These are phyloP conservation scores for Lentinula novae-zelandiae DNA, from an alignment of 1,284 basidiomycete genomes.

Conservation along the genomic window DNA sequence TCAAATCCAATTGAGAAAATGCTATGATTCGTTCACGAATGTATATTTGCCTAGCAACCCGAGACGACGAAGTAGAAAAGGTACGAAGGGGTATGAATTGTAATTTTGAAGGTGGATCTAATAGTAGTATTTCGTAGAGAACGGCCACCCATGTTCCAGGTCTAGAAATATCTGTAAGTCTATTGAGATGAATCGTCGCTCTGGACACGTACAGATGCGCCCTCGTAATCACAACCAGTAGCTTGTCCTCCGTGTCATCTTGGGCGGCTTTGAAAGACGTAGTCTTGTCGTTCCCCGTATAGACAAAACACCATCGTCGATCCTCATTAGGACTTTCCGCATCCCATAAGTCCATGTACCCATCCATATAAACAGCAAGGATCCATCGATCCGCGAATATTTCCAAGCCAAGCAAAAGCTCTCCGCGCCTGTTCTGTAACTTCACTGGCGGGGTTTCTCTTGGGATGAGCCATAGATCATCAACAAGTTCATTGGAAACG, in stretches of 20 bases:
- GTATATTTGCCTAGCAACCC: slow-evolving; percentile 33
- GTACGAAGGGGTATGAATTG: slow-evolving; percentile 14
- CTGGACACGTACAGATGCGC: background rate
- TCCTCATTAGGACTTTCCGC: slow-evolving; percentile 9
- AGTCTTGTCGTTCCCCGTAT: slow-evolving; percentile 3
- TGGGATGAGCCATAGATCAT: slow-evolving; percentile 21
- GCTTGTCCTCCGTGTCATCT: background rate
- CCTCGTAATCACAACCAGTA: slow-evolving; percentile 1
- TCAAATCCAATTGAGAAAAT: slow-evolving; percentile 25
- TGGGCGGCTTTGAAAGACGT: slow-evolving; percentile 6
- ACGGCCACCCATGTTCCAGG: background rate
- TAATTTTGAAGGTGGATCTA: slow-evolving; percentile 13
- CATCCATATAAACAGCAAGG: slow-evolving; percentile 34
- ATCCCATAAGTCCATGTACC: slow-evolving; percentile 34
- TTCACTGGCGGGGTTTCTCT: slow-evolving; percentile 16
- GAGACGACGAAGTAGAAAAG: slow-evolving; percentile 11
- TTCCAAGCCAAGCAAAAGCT: slow-evolving; percentile 28
- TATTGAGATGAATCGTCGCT: background rate
- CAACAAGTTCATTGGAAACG: slow-evolving; percentile 1
- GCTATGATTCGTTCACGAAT: slow-evolving; percentile 24
- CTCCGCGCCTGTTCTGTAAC: slow-evolving; percentile 15
- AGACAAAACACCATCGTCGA: background rate
- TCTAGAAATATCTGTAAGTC: background rate
- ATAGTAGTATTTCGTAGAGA: slow-evolving; percentile 3
- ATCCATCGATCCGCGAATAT: slow-evolving; percentile 39